phyloP scores from a whole-genome alignment of 1,284 basidiomycete genomes.

The Pseudozyma tsukubaensis region DNA sequence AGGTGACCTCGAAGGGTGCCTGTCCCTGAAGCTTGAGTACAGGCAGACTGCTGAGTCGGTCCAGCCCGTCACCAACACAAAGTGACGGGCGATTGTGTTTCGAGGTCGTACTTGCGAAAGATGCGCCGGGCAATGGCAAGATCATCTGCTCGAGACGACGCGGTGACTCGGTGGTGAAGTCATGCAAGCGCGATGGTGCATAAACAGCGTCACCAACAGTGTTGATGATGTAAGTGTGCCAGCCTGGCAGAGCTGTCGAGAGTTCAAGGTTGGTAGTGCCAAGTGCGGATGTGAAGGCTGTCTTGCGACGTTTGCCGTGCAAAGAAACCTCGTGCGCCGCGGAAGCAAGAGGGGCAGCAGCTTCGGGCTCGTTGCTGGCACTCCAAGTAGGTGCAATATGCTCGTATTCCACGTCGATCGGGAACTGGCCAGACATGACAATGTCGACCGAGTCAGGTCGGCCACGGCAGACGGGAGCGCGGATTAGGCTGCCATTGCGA shows the following conservation, averaged over 20 bases:
- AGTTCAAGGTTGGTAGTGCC: slow-evolving; percentile 84
- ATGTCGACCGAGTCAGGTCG: slow-evolving; percentile 82
- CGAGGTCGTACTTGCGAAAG: slow-evolving; percentile 24
- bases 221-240: slow-evolving; percentile 87
- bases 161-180: slow-evolving; percentile 71
- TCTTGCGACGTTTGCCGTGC: slow-evolving; percentile 39
- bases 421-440: slow-evolving; percentile 76
- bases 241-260: slow-evolving; percentile 80
- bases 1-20: slow-evolving; percentile 84
- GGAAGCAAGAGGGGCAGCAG: slow-evolving; percentile 47
- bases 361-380: slow-evolving; percentile 34
- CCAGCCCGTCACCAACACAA: slow-evolving; percentile 70
- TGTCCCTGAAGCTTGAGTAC: slow-evolving; percentile 75
- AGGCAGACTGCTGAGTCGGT: slow-evolving; percentile 33
- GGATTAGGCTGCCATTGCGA: slow-evolving; percentile 70
- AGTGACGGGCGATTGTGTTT: slow-evolving; percentile 75
- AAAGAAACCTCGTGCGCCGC: slow-evolving; percentile 52
- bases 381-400: slow-evolving; percentile 40
- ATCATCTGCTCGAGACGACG: slow-evolving; percentile 61
- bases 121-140: slow-evolving; percentile 47
- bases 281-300: slow-evolving; percentile 85
- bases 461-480: slow-evolving; percentile 84
- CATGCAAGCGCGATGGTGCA: slow-evolving; percentile 71
- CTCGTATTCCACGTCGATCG: slow-evolving; percentile 52
- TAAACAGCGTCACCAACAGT: slow-evolving; percentile 87